Base-by-base conservation (phyloP, 306 rosid genomes). In the Myrica gale region DNA sequence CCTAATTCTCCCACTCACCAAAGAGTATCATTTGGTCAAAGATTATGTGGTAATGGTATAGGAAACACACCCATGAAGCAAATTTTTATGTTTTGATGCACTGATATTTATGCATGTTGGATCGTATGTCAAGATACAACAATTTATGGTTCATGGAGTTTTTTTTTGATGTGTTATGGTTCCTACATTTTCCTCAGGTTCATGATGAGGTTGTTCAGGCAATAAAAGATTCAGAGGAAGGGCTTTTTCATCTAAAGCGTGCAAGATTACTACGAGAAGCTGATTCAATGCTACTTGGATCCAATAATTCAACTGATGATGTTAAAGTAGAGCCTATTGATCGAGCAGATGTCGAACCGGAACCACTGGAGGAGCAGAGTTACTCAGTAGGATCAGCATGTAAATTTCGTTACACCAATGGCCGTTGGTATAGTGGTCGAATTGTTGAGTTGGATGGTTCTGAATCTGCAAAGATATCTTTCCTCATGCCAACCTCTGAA, bases 211-310 rank as follows among this genome's bases (percentile, higher is more conserved):
- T 95, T 77, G 84, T 89, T 71, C 91, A 88, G 81, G 97, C 88
- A 61, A 95, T 92, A 68, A 95, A 88, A 82, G 98, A 90, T 74
- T 92, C 93, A 0, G 97, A 95, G 84, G 97, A 95, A 82, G 96
- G 97, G 52, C 93, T 95, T 78, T 74, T 95, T 83, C 90, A 85
- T 75, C 85, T 95, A 53, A 95, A 95, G 60, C 97, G 93, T 60
- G 86, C 96, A 13, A 81, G 97, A 77, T 78, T 92, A 78, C 82
- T 95, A 43, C 82, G 84, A 70, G 97, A 92, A 88, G 96, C 85
- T 6, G 97, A 95, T 89, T 78, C 61, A 21, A 84, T 70, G 74
- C 87, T 92, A 50, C 69, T 41, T 61, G 85, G 79, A 65, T 79
- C 69, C 57, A 53, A 75, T 69, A 62, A 70, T 74, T 76, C 80